Evolutionary conservation across 148 eudicot species (phyloP).

Genomic region (Salicornia ramosissima): DNA sequence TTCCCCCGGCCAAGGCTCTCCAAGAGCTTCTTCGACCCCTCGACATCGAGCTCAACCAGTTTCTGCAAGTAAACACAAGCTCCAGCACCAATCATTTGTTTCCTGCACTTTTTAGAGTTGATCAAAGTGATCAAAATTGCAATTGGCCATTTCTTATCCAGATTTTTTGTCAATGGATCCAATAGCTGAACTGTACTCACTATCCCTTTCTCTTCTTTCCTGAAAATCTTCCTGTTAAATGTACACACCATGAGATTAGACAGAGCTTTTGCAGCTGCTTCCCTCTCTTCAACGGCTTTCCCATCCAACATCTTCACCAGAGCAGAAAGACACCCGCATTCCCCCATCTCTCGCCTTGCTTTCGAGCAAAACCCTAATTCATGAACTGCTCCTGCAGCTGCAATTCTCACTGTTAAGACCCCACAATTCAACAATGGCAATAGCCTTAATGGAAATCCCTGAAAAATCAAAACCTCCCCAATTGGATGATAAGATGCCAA

Average conservation of each 20-base stretch:
- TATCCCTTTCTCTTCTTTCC: slow-evolving; percentile 71
- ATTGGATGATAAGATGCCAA: slow-evolving; percentile 48
- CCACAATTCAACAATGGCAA: slow-evolving; percentile 51
- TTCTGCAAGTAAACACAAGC: slow-evolving; percentile 60
- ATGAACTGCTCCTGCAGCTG: slow-evolving; percentile 57
- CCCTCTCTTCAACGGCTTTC: slow-evolving; percentile 70
- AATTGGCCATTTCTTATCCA: slow-evolving; percentile 65
- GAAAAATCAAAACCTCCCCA: slow-evolving; percentile 41
- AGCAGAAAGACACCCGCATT: slow-evolving; percentile 56
- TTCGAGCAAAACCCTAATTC: slow-evolving; percentile 52
- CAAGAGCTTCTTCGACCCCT: slow-evolving; percentile 72
- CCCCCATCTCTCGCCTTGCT: slow-evolving; percentile 67
- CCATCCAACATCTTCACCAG: slow-evolving; percentile 70
- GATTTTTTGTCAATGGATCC: slow-evolving; percentile 46
- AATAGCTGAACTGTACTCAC: slow-evolving; percentile 55
- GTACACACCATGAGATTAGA: slow-evolving; percentile 46
- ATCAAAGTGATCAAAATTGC: slow-evolving; percentile 39
- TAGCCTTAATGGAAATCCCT: slow-evolving; percentile 49
- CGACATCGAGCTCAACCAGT: slow-evolving; percentile 65
- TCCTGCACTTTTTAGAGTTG: slow-evolving; percentile 63
- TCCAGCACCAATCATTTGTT: slow-evolving; percentile 62
- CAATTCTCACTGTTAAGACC: slow-evolving; percentile 57
- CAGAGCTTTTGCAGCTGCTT: slow-evolving; percentile 61
- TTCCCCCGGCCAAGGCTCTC: slow-evolving; percentile 59
- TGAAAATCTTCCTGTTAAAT: slow-evolving; percentile 49